Conservation (phyloP, 768 basidiomycete genomes). For the Amanita pseudoporphyria region DNA sequence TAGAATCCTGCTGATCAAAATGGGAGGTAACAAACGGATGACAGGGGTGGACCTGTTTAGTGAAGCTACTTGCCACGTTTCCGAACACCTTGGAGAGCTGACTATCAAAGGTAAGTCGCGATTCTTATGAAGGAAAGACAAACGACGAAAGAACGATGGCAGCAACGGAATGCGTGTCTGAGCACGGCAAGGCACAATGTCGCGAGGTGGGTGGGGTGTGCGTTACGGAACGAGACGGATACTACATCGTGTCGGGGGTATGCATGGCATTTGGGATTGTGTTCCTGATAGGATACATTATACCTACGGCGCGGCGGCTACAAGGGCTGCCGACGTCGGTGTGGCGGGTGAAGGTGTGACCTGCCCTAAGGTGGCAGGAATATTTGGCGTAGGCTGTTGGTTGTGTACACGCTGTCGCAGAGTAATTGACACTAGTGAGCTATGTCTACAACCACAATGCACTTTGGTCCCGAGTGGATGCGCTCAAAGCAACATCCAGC, state of each 20-base stretch:
- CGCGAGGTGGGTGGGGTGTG: slow-evolving; percentile 69
- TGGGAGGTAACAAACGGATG: slow-evolving; percentile 8
- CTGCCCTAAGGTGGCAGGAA: slow-evolving; percentile 29
- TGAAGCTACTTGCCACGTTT: slow-evolving; percentile 73
- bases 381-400: not conserved
- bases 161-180: slow-evolving; percentile 89
- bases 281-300: slow-evolving; percentile 65
- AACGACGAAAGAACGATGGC: not conserved
- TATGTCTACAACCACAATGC: slow-evolving; percentile 64
- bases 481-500: slow-evolving; percentile 61
- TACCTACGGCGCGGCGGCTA: slow-evolving; percentile 75
- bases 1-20: not conserved
- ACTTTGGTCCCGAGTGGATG: slow-evolving; percentile 94
- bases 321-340: slow-evolving; percentile 69
- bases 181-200: slow-evolving; percentile 79
- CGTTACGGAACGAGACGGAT: slow-evolving; percentile 81
- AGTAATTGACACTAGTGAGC: slow-evolving; percentile 3
- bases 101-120: slow-evolving; percentile 41
- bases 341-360: slow-evolving; percentile 57
- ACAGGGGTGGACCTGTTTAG: slow-evolving; percentile 83
- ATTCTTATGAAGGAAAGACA: not conserved
- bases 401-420: slow-evolving; percentile 4
- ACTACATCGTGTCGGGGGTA: slow-evolving; percentile 75
- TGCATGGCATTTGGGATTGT: slow-evolving; percentile 72
- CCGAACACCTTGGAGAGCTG: slow-evolving; percentile 42